Conservation (phyloP, 2,329 filamentous ascomycete genomes). For the Volutella citrinella region DNA sequence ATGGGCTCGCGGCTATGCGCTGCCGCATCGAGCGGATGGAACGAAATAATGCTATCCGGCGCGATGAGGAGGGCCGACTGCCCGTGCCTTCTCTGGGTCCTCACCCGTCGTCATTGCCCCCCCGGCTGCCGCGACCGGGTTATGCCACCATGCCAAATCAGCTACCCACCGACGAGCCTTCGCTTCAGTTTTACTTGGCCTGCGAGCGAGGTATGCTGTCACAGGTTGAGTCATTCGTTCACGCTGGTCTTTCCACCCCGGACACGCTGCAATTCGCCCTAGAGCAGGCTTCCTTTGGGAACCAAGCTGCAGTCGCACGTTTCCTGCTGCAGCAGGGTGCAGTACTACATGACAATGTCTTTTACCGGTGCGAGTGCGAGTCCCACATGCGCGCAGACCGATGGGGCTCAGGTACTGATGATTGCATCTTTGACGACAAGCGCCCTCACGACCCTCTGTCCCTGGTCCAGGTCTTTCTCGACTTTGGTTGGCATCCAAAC, state of each 20-base stretch:
- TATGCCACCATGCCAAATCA: neutral
- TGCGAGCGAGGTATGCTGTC: constrained; percentile 2
- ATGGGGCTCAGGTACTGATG: too few species aligned
- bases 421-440: neutral
- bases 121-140: constrained; percentile 1
- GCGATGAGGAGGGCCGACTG: too few species aligned
- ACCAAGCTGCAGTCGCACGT: constrained; percentile 1
- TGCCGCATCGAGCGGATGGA: too few species aligned
- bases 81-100: too few species aligned
- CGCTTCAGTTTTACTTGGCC: constrained; percentile 2
- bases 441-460: neutral
- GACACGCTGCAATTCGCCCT: constrained; percentile 4
- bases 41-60: too few species aligned
- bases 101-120: neutral
- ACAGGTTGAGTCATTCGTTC: constrained; percentile 1
- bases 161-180: neutral
- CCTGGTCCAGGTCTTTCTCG: constrained; percentile 5
- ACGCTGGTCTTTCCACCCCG: neutral
- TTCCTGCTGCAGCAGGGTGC: constrained; percentile 1
- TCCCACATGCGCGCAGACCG: too few species aligned
- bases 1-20: too few species aligned
- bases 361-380: neutral
- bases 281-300: constrained; percentile 5
- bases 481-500: constrained; percentile 8
- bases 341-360: constrained; percentile 2